Base-by-base conservation (phyloP, 2,329 filamentous ascomycete genomes). In the Dactylella cylindrospora region DNA sequence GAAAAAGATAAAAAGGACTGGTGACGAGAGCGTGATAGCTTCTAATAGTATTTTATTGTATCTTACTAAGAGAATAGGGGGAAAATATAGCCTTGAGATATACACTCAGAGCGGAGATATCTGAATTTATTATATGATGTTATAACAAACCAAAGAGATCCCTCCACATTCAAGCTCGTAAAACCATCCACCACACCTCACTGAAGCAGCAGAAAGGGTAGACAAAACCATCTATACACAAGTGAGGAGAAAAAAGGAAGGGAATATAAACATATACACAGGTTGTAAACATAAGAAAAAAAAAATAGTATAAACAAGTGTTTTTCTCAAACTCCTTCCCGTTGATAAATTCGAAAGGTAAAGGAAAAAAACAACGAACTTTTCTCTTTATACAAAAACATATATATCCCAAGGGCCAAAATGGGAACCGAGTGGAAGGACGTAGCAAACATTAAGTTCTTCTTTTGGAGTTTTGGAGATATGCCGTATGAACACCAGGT, bases 401-500 rank as follows among this genome's bases (percentile, higher is more conserved):
- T 43, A 60, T 43, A 47, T 47, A 54, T 41, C 49, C 32, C 26
- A 38, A 40, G 40, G 15, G 17, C 25, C 20, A 19, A 29, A 15
- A 3, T 25, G 32, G 38, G 23, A 9, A 35, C 22, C 10, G 29
- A 54, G 31, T 32, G 19, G 17, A 45, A 22, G 39, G 38, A 51
- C 31, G 23, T 33, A 49, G 31, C 29, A 25, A 20, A 61, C 22
- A 32, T 13, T 12, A 31, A 31, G 8, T 15, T 22, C 22, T 23
- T 39, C 25, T 43, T 15, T 12, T n/a, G 10, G 39, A 25, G 39
- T 36, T 43, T 28, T 15, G n/a, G 36, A 65, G 38, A 67, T 67
- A 72, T 53, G 64, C 49, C 52, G 57, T 54, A 54, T 59, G 65
- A 60, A 67, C 50, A 68, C 46, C 57, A 50, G 32, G 52, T 60